These are phyloP conservation scores for Cicer yamashitae DNA, from an alignment of 306 rosid genomes.

Conservation along the genomic window DNA sequence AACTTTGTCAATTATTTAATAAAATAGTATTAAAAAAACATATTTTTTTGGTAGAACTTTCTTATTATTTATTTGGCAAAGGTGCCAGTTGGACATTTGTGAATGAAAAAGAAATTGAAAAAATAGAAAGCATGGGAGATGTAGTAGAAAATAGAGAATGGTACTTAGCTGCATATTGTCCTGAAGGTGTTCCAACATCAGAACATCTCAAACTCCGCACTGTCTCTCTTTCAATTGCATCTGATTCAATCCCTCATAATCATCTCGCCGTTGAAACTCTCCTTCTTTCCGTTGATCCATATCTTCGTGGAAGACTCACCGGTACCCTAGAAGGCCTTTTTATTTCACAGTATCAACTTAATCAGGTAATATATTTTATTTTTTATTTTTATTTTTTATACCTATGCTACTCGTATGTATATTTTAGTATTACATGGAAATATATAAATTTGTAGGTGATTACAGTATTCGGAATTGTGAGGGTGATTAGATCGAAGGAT, in stretches of 20 bases:
- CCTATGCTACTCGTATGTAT: not conserved
- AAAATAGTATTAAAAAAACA: too few relatives aligned
- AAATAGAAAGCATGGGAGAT: conserved; percentile 4
- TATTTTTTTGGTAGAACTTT: too few relatives aligned
- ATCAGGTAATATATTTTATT: conserved; percentile 37
- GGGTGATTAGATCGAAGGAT: conserved; percentile 54
- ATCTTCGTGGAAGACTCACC: conserved; percentile 52
- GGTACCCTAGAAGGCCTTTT: conserved; percentile 60
- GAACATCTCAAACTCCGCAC: conserved; percentile 64
- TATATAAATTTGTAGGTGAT: conserved; percentile 47
- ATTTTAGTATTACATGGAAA: not conserved
- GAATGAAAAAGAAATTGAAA: too few relatives aligned
- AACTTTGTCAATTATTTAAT: too few relatives aligned
- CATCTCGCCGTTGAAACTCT: conserved; percentile 54
- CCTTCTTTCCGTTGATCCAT: conserved; percentile 62
- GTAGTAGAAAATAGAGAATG: conserved; percentile 61
- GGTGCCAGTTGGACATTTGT: too few relatives aligned
- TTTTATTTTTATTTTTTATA: not conserved
- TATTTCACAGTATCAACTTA: conserved; percentile 43
- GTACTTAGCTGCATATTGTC: conserved; percentile 59
- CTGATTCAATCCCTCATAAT: conserved; percentile 56
- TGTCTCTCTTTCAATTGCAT: conserved; percentile 28
- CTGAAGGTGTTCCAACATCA: conserved; percentile 59
- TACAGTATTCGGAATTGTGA: conserved; percentile 48
- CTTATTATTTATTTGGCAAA: too few relatives aligned